Conservation (phyloP, 2,329 filamentous ascomycete species). For the Paramyrothecium sp. region DNA sequence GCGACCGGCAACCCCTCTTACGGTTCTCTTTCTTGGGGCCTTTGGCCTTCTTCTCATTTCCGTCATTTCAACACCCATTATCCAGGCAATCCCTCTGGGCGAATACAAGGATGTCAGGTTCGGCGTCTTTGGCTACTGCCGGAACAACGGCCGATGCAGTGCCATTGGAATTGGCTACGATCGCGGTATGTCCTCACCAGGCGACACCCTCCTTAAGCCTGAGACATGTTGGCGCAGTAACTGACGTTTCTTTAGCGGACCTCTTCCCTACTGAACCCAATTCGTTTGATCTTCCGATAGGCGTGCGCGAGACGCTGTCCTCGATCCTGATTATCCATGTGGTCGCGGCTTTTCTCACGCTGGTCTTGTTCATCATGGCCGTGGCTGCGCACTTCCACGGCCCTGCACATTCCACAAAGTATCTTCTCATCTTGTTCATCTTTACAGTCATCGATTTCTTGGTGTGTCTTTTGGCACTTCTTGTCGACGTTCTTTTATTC, state of each 20-base stretch:
- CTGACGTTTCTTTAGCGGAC: slow-evolving; percentile 16
- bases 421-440: slow-evolving; percentile 81
- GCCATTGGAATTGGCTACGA: slow-evolving; percentile 81
- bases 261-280: slow-evolving; percentile 25
- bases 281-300: slow-evolving; percentile 55
- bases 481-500: slow-evolving; percentile 92
- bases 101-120: slow-evolving; percentile 75
- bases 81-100: slow-evolving; percentile 80
- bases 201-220: not conserved
- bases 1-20: slow-evolving; percentile 88
- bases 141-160: slow-evolving; percentile 60
- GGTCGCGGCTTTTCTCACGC: slow-evolving; percentile 79
- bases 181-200: slow-evolving; percentile 58
- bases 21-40: slow-evolving; percentile 79
- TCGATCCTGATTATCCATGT: slow-evolving; percentile 91
- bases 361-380: slow-evolving; percentile 81
- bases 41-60: slow-evolving; percentile 84
- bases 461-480: slow-evolving; percentile 79
- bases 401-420: slow-evolving; percentile 86
- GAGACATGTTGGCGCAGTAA: slow-evolving; percentile 2
- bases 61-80: slow-evolving; percentile 87
- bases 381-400: slow-evolving; percentile 81
- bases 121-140: slow-evolving; percentile 91
- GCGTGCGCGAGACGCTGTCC: slow-evolving; percentile 66
- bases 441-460: slow-evolving; percentile 83